Percentiles rank a stretch among this genome's conserved stretches.
These are phyloP conservation scores for Solanum hybrid DNA, from an alignment of 305 asterid species.

Conservation along the genomic window DNA sequence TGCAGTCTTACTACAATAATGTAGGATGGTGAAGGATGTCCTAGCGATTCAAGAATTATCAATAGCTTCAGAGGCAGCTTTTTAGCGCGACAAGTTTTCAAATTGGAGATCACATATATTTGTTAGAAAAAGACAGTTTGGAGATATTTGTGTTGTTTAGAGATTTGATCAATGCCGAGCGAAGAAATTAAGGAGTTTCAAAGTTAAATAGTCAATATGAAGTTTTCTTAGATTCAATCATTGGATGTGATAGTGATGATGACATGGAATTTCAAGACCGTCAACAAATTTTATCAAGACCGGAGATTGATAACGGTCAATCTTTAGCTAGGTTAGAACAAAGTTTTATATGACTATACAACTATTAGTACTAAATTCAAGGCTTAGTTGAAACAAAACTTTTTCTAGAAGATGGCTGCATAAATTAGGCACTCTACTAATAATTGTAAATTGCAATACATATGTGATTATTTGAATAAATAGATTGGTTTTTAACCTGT, in stretches of 20 bases:
- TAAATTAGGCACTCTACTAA: not conserved
- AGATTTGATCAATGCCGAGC: not conserved
- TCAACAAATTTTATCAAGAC: not conserved
- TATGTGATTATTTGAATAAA: not conserved
- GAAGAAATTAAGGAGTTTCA: not conserved
- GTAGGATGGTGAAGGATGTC: not conserved
- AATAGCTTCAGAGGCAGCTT: not conserved
- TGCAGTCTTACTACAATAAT: not conserved
- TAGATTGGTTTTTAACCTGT: not conserved
- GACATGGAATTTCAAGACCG: not conserved
- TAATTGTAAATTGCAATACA: not conserved
- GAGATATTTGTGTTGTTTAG: not conserved
- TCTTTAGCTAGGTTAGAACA: not conserved
- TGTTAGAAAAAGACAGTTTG: not conserved
- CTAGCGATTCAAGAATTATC: not conserved
- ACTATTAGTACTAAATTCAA: not conserved
- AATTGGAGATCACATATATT: not conserved
- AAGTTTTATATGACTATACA: not conserved
- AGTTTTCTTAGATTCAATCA: not conserved
- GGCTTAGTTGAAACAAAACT: not conserved
- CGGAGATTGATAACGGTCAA: not conserved
- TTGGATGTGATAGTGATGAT: not conserved
- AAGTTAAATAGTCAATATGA: not conserved
- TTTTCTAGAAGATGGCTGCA: not conserved
- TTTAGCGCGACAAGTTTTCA: not conserved